Base-by-base conservation (phyloP, 208 protist species). In the Leishmania gerbilli region DNA sequence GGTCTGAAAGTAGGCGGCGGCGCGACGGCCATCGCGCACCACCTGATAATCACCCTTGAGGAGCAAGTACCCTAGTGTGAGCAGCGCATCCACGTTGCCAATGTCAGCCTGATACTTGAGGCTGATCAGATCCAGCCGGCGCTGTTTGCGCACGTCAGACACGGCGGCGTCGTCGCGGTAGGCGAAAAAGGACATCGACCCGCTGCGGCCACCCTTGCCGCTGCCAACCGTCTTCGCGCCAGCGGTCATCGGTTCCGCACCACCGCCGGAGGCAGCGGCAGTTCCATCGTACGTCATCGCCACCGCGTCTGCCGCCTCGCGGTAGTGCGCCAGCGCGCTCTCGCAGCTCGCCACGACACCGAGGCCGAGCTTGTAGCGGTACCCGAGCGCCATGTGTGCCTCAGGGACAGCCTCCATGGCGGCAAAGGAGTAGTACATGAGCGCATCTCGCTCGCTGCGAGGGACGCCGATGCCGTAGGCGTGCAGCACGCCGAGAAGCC, bases 381-480 rank as follows among this genome's bases (percentile, higher is more conserved):
- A 87, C 55, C 88, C 95, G 34, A 98, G 91, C 45, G 93, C 93
- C 81, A 96, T 84, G 79, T 95, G 88, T 47, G 93, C 91, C 86
- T 96, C 88, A 1, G 89, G 87, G 17, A 95, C 82, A 68, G 84
- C 90, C 31, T 92, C 89, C 72, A 94, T 82, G 51, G 95, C 93
- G 1, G 95, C 93, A 64, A 97, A 95, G 56, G 87, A 90, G 84
- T 95, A 93, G 86, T 98, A 90, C 77, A 96, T 64, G 37, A 98
- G 65, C 6, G 94, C 90, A 15, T 87, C 87, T 0, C 88, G 78
- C 60, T 95, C 90, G 42, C 84, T 92, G 40, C 81, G 89, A 19
- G 83, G 82, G 40, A 97, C 93, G 31, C 92, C 95, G 53, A 97
- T 53, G 27, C 93, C 95, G 79, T 93, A 92, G 47, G 89, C 79